Base-by-base conservation (phyloP, 495 filamentous ascomycete genomes). In the Xylaria scruposa region DNA sequence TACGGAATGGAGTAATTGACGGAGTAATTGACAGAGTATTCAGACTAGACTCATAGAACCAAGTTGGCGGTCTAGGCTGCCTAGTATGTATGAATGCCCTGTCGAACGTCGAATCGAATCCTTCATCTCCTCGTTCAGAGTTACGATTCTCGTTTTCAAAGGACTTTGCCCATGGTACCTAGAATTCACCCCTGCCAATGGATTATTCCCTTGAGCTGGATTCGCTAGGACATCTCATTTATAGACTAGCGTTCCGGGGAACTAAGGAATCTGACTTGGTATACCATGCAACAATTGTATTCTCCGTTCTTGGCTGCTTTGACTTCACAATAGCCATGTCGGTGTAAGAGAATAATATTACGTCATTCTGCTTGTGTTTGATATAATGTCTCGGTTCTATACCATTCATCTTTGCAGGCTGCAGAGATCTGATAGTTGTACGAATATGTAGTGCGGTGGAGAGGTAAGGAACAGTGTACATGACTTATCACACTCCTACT, bases 31-130 rank as follows among this genome's bases (percentile, higher is more conserved):
- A 31, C 29, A 31, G 13, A 54, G 24, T 12, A 29, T 29, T 9
- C 24, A 10, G 47, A 5, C 33, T 36, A 36, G 4, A 4, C 33
- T 6, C 4, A 38, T 38, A 38, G 36, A 6, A 42, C 38, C 10
- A 42, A 42, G 13, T 21, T 12, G 29, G 53, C 53, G 53, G 53
- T 56, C 53, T 56, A 31, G 26, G 53, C 53, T 56, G 13, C 53
- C 26, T 15, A 26, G 1, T 54, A 24, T 19, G 51, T 54, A 54
- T 54, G 21, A 54, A 29, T 15, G 53, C 26, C 49, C 49, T 26
- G 49, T 53, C 21, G 49, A 21, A 51, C 19, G 21, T n/a, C 44
- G 63, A 66, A 15, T n/a, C 44, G 63, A 66, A 15, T 51, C 63
- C 21, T 33, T 33, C 24, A 47, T 40, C n/a, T n/a, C n/a, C 10